Base-by-base conservation (phyloP, 1,284 basidiomycete species). In the Anthracocystis panici-leucophaei region DNA sequence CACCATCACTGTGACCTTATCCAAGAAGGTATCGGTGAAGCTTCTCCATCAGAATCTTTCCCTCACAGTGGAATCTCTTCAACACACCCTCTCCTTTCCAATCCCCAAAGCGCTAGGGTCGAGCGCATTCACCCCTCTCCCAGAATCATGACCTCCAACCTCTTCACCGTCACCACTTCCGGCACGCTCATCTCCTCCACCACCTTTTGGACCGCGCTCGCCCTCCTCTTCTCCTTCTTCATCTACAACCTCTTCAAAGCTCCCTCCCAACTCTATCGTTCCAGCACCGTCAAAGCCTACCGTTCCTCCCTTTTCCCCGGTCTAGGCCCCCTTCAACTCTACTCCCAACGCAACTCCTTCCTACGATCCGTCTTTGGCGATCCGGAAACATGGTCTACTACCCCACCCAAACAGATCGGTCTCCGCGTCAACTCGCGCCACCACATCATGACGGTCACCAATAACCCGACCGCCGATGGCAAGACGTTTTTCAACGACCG, bases 401-500 rank as follows among this genome's bases (percentile, higher is more conserved):
- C 44, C 1, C 72, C 66, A 11, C 69, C 69, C 45, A 65, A 65
- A 27, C 57, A 65, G 21, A 48, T 35, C 31, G 59, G 61, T 2
- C 44, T 67, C 7, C 65, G 72, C 12, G 49, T 72, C 65, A 78
- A 69, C 52, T 57, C 63, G 10, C 51, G 69, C 12, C 38, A 40
- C 31, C 65, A 75, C 54, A 54, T 78, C 66, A 53, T 78, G 57
- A 75, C 70, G 31, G 50, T 75, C 51, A 58, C 57, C 49, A 68
- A 65, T 63, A 61, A 75, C 41, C 57, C 65, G 10, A 23, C 35
- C 12, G 23, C 57, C 18, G 76, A 75, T 25, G 69, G 60, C 29
- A 69, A 73, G 61, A 73, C 65, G 10, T 79, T 79, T 23, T 79
- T 79, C 65, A 51, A 77, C 60, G 68, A 77, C 53, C 63, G 77